phyloP scores from a whole-genome alignment of 495 filamentous ascomycete genomes.

The Glonium stellatum region DNA sequence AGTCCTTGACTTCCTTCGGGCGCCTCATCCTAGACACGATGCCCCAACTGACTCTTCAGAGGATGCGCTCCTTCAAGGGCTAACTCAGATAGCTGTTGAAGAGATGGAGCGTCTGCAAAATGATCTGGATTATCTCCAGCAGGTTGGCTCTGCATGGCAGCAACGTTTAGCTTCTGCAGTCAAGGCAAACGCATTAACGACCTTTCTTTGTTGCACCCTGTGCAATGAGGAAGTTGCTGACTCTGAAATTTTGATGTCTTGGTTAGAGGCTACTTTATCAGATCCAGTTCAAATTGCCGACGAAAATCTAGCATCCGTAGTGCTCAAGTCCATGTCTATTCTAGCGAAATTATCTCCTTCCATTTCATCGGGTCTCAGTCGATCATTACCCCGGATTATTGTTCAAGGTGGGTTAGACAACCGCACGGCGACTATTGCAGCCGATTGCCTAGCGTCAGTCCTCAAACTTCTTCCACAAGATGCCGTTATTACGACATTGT shows the following conservation, averaged over 20 bases:
- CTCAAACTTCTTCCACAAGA: conserved; percentile 79
- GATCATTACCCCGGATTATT: conserved; percentile 76
- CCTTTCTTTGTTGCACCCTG: conserved; percentile 76
- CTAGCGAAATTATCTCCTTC: conserved; percentile 65
- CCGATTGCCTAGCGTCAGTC: conserved; percentile 71
- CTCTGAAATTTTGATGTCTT: conserved; percentile 69
- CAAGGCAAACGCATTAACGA: conserved; percentile 72
- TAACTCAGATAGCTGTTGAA: conserved; percentile 68
- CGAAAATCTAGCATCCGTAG: conserved; percentile 60
- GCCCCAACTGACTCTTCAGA: not conserved
- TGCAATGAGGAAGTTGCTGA: conserved; percentile 74
- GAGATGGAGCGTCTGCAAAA: conserved; percentile 83
- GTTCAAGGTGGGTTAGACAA: conserved; percentile 66
- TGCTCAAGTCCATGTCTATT: conserved; percentile 75
- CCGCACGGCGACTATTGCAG: conserved; percentile 62
- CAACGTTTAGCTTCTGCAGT: conserved; percentile 79
- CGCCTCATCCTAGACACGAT: conserved; percentile 38
- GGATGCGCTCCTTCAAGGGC: conserved; percentile 51
- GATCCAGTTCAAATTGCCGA: conserved; percentile 78
- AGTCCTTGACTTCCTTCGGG: conserved; percentile 65
- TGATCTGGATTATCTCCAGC: conserved; percentile 76
- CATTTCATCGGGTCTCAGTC: conserved; percentile 67
- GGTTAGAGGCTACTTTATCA: conserved; percentile 72
- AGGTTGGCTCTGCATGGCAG: conserved; percentile 71
- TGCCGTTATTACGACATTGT: conserved; percentile 86